phyloP scores from a whole-genome alignment of 2,329 filamentous ascomycete genomes.

The Bipolaris bicolor region DNA sequence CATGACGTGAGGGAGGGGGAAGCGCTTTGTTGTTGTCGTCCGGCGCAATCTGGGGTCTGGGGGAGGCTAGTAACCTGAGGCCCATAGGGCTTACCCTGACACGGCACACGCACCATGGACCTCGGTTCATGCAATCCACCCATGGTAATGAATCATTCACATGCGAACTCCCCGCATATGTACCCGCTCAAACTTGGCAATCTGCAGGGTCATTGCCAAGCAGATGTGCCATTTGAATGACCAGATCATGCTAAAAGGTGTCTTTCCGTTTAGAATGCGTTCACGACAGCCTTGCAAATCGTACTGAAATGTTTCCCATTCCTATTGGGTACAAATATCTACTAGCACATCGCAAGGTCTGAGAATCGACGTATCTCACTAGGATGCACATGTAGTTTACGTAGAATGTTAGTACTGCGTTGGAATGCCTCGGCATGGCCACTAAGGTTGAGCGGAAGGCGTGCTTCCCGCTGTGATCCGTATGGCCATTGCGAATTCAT shows the following conservation, averaged over 20 bases:
- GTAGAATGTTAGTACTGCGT: not conserved
- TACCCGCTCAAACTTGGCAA: not conserved
- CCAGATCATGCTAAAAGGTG: too few relatives aligned
- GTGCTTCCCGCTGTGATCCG: not conserved
- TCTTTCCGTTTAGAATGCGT: not conserved
- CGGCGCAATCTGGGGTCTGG: slow-evolving; percentile 11
- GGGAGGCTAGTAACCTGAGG: slow-evolving; percentile 11
- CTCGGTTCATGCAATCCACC: slow-evolving; percentile 10
- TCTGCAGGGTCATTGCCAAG: not conserved
- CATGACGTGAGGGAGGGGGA: slow-evolving; percentile 24
- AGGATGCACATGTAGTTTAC: not conserved
- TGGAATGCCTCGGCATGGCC: not conserved
- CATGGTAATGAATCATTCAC: slow-evolving; percentile 7
- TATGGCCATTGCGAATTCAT: not conserved
- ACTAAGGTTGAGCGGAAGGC: too few relatives aligned
- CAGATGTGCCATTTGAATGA: not conserved
- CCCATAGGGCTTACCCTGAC: not conserved
- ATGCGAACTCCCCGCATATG: slow-evolving; percentile 5
- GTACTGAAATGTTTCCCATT: not conserved
- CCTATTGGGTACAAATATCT: not conserved
- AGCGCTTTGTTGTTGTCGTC: slow-evolving; percentile 3
- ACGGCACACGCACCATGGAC: slow-evolving; percentile 6
- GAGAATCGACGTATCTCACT: not conserved
- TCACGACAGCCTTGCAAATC: not conserved
- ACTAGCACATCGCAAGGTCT: not conserved